A percentile compares a stretch with the other conserved stretches of the same genome.
These are phyloP conservation scores for Ogataea haglerorum DNA, from an alignment of 805 yeast species.

Conservation along the genomic window DNA sequence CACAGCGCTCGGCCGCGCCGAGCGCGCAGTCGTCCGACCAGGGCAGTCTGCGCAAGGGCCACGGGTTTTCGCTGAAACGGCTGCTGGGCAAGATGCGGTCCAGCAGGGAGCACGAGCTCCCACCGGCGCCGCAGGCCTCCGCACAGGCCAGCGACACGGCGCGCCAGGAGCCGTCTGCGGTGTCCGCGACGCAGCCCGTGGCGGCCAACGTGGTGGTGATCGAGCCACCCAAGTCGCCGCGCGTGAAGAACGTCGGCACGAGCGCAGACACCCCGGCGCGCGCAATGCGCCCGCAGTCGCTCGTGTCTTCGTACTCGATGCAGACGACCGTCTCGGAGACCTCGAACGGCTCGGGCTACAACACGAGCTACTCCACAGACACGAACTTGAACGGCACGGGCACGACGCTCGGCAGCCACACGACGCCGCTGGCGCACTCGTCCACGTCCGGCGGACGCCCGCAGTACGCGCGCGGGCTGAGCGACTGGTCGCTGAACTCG, in stretches of 20 bases:
- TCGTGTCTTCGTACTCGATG: conserved; percentile 47
- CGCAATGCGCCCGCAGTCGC: conserved; percentile 30
- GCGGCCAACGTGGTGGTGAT: conserved; percentile 19
- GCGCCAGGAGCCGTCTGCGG: background rate
- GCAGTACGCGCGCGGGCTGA: conserved; percentile 28
- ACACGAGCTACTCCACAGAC: conserved; percentile 37
- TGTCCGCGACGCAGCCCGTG: background rate
- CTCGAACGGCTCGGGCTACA: conserved; percentile 42
- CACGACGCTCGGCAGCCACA: conserved; percentile 4
- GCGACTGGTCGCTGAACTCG: conserved; percentile 31
- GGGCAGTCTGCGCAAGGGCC: conserved; percentile 1
- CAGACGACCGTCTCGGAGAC: conserved; percentile 51
- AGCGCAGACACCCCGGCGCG: background rate
- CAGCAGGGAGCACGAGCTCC: background rate
- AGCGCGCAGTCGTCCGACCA: conserved; percentile 1
- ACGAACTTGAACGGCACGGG: conserved; percentile 5
- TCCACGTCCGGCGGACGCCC: conserved; percentile 21
- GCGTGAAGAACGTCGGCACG: conserved; percentile 4
- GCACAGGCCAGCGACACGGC: background rate
- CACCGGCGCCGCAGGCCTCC: background rate
- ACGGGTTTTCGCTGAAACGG: conserved; percentile 12
- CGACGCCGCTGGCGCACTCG: background rate
- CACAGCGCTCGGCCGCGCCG: background rate
- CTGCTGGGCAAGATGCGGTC: conserved; percentile 13
- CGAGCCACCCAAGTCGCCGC: conserved; percentile 15